Evolutionary conservation across 1,284 basidiomycete genomes (phyloP), one percentile per base, ranked within the genome.

Genomic region (Trichosporon coremiiforme): DNA sequence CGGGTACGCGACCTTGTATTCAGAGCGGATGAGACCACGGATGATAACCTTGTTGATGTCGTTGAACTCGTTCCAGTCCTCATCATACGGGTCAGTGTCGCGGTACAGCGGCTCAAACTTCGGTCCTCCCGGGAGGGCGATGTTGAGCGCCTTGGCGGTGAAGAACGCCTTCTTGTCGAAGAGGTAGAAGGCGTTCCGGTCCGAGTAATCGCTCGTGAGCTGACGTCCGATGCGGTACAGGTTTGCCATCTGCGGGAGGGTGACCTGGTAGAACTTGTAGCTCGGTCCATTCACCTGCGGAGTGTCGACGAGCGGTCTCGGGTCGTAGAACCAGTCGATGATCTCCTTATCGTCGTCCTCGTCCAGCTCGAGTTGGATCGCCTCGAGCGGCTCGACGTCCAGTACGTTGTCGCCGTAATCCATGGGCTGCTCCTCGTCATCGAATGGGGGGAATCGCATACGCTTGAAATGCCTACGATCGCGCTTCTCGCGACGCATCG

Each of bases 1-100:
- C 29, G 97, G 97, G 87, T 98, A 99, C 0, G 96, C 96, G 68
- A 99, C 95, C 82, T 96, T 97, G 88, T 99, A 99, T 85, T 99
- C 97, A 2, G 97, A 99, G 66, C 97, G 89, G 74, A 99, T 97
- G 82, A 97, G 94, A 80, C 98, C 95, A 36, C 97, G 94, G 75
- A 99, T 99, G 83, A 99, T 98, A 80, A 99, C 93, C 85, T 99
- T 99, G 86, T 98, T 96, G 84, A 99, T 98, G 82, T 99, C 97
- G 82, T 99, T 99, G 80, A 99, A 99, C 84, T 99, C 96, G 85
- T 98, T 98, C 95, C 97, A 99, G 81, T 99, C 97, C 83, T 99
- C 96, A 79, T 99, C 97, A 78, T 94, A 98, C 10, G 91, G 88
- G 78, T 99, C 97, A 88, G 95, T 95, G 79, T 99, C 97, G 65